phyloP scores from a whole-genome alignment of 345 rosid genomes.

The Schrenkiella parvula region DNA sequence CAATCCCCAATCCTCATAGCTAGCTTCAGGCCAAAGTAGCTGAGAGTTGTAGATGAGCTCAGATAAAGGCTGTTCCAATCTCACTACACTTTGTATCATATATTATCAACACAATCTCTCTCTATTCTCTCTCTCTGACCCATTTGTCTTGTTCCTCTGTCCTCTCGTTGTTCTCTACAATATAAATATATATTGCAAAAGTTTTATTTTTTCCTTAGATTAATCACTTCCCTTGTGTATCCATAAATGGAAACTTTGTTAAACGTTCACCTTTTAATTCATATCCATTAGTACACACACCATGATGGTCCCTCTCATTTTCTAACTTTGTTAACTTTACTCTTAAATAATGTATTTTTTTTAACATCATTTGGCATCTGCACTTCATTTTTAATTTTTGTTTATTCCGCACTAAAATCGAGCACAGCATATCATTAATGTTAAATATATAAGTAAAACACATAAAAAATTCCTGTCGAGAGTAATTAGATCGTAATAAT shows the following conservation, averaged over 20 bases:
- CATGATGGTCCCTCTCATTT: conserved; percentile 23
- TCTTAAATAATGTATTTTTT: conserved; percentile 20
- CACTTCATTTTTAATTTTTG: conserved; percentile 1
- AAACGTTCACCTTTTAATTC: conserved; percentile 19
- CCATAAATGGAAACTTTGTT: conserved; percentile 36
- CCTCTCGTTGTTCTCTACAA: conserved; percentile 31
- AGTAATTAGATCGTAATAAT: background rate
- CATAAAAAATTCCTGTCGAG: background rate
- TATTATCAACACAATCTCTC: conserved; percentile 38
- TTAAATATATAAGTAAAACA: background rate
- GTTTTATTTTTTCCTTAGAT: conserved; percentile 19
- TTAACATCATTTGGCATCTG: conserved; percentile 17
- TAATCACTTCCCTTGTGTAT: conserved; percentile 34
- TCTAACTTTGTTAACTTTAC: conserved; percentile 16
- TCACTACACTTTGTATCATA: conserved; percentile 45
- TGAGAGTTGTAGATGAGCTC: conserved; percentile 60
- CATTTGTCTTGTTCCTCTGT: conserved; percentile 28
- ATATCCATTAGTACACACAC: conserved; percentile 15
- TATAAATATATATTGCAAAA: conserved; percentile 6
- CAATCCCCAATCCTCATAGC: conserved; percentile 36
- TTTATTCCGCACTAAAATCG: background rate
- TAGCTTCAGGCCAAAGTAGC: conserved; percentile 72
- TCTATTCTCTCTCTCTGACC: conserved; percentile 35
- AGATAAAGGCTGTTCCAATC: conserved; percentile 67
- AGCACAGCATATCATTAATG: background rate